Evolutionary conservation across 805 yeast species (phyloP).

Genomic region (Zygoascus bituminiphila): DNA sequence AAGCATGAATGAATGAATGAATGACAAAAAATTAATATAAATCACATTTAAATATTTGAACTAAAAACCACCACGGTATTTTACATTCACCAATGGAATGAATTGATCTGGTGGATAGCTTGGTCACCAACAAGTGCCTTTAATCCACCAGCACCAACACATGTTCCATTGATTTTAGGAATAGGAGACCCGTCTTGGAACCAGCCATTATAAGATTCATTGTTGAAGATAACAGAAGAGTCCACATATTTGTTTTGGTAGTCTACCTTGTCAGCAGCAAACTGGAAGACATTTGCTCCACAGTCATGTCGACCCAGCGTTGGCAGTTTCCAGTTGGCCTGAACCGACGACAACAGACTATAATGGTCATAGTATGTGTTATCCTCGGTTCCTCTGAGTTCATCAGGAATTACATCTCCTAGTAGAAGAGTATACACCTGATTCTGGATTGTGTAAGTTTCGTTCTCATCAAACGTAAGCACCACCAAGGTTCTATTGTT

Average conservation of each 20-base stretch:
- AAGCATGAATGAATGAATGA: no score
- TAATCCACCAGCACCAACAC: not conserved
- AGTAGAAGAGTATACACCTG: conserved; percentile 39
- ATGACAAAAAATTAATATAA: no score
- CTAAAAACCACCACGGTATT: no score
- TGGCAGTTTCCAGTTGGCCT: conserved; percentile 44
- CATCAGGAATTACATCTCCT: conserved; percentile 34
- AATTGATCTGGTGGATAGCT: no score
- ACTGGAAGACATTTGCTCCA: conserved; percentile 40
- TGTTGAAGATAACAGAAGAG: conserved; percentile 8
- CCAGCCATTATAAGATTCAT: conserved; percentile 11
- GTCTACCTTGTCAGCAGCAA: conserved; percentile 33
- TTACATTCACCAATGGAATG: no score
- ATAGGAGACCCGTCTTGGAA: conserved; percentile 1
- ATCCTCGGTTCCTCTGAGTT: conserved; percentile 37
- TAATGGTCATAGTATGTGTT: conserved; percentile 45
- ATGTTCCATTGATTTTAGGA: not conserved
- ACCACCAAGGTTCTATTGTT: conserved; percentile 37
- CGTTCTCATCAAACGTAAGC: conserved; percentile 45
- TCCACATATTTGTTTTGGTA: conserved; percentile 13
- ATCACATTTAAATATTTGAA: no score
- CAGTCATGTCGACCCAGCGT: conserved; percentile 45
- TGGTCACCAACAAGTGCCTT: not conserved
- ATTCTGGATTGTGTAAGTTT: conserved; percentile 37
- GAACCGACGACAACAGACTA: conserved; percentile 41